Conservation (phyloP, 1,284 basidiomycete species). For the Heterobasidion parviporum region DNA sequence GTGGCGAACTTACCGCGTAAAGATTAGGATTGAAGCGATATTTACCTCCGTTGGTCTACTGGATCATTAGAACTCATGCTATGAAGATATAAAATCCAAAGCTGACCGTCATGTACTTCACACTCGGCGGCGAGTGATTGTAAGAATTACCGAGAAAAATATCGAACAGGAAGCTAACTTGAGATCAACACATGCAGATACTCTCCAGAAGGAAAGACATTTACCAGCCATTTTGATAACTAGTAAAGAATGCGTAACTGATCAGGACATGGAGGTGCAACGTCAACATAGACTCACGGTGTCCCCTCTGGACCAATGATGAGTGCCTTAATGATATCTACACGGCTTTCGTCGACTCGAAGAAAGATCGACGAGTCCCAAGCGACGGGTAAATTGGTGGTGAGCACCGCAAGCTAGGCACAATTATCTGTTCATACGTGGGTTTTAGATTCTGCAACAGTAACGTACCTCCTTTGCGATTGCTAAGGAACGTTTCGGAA, state of each 20-base stretch:
- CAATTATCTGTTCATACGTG: not conserved
- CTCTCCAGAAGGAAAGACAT: slow-evolving; percentile 12
- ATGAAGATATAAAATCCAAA: not conserved
- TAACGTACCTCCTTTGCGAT: slow-evolving; percentile 79
- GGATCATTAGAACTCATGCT: slow-evolving; percentile 2
- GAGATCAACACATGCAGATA: slow-evolving; percentile 8
- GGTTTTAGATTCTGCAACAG: slow-evolving; percentile 1
- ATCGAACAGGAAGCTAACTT: slow-evolving; percentile 67
- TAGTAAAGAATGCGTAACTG: slow-evolving; percentile 19
- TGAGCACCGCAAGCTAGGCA: slow-evolving; percentile 75
- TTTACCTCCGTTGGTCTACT: slow-evolving; percentile 81
- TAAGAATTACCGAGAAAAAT: slow-evolving; percentile 82
- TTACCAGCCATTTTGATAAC: slow-evolving; percentile 79
- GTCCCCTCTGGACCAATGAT: slow-evolving; percentile 90
- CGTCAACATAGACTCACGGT: slow-evolving; percentile 51
- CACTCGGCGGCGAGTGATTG: slow-evolving; percentile 73
- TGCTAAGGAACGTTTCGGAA: slow-evolving; percentile 81
- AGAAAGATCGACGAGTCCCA: slow-evolving; percentile 90
- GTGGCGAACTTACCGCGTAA: slow-evolving; percentile 55
- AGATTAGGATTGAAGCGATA: slow-evolving; percentile 89
- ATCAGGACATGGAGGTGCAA: not conserved
- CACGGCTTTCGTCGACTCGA: slow-evolving; percentile 78
- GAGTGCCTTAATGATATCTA: slow-evolving; percentile 84
- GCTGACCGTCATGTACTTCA: slow-evolving; percentile 84
- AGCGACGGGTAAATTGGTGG: slow-evolving; percentile 81